These are phyloP conservation scores for Fusarium cicatricum DNA, from an alignment of 2,329 filamentous ascomycete genomes.

Conservation along the genomic window DNA sequence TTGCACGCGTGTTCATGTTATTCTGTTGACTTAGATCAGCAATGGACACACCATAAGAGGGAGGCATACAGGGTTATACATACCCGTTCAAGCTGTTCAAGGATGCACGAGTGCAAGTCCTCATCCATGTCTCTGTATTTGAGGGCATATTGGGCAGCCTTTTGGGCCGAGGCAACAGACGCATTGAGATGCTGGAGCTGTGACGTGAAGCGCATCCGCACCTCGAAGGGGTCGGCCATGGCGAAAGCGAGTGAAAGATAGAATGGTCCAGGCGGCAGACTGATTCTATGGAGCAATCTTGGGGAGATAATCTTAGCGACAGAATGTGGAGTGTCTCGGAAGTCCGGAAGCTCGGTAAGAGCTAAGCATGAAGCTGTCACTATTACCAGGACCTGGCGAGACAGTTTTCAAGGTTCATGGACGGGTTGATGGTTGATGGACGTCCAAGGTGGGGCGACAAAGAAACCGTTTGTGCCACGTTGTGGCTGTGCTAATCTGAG, in stretches of 20 bases:
- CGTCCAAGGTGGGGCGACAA: constrained; percentile 31
- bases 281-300: neutral
- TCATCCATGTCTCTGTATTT: constrained; percentile 96
- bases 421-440: constrained; percentile 25
- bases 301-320: neutral
- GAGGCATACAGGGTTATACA: constrained; percentile 4
- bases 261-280: neutral
- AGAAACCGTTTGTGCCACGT: constrained; percentile 17
- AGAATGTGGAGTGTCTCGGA: constrained; percentile 12
- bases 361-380: constrained; percentile 29
- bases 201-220: constrained; percentile 94
- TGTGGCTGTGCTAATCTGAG: constrained; percentile 29
- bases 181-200: constrained; percentile 92
- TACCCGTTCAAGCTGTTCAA: constrained; percentile 91
- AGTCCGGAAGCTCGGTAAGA: constrained; percentile 19
- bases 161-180: constrained; percentile 86
- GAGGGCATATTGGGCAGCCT: constrained; percentile 93
- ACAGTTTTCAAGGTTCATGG: constrained; percentile 23
- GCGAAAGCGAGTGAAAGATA: constrained; percentile 20
- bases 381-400: constrained; percentile 20
- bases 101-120: constrained; percentile 94
- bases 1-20: constrained; percentile 95
- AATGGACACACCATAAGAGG: neutral
- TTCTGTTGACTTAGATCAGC: constrained; percentile 61
- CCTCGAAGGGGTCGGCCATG: constrained; percentile 90